Evolutionary conservation across 495 filamentous ascomycete genomes (phyloP).

Genomic region (Talaromyces proteolyticus): DNA sequence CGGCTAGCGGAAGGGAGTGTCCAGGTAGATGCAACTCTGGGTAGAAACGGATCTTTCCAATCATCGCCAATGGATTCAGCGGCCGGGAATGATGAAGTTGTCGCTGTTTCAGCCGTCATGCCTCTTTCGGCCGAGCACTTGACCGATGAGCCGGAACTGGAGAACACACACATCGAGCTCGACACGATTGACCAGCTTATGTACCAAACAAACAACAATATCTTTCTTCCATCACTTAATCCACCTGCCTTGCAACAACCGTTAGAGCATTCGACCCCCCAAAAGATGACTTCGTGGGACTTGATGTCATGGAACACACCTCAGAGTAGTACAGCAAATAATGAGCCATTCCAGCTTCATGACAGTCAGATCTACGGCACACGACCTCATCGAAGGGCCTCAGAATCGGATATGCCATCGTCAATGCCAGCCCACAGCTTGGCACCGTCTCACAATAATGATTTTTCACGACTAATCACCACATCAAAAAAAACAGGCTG

Average conservation of each 20-base stretch:
- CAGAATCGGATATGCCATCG: background rate
- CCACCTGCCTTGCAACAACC: background rate
- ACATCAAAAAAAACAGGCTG: background rate
- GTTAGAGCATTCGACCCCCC: background rate
- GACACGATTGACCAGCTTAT: background rate
- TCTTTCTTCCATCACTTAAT: background rate
- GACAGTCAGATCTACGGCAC: background rate
- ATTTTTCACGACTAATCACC: background rate
- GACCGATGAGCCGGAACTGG: background rate
- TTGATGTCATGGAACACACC: background rate
- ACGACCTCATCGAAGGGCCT: too few species aligned
- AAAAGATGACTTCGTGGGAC: background rate
- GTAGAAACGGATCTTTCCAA: background rate
- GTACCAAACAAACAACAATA: background rate
- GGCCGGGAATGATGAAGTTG: too few species aligned
- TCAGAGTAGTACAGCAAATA: background rate
- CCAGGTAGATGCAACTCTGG: background rate
- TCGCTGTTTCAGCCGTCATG: too few species aligned
- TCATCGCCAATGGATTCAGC: too few species aligned
- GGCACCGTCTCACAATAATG: background rate
- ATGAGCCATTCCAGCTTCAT: background rate
- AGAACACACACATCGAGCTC: background rate
- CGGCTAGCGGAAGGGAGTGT: conserved; percentile 8
- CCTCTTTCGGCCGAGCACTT: background rate
- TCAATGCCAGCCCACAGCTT: too few species aligned